Conservation (phyloP, 352 stramenopile genomes). For the Phytophthora sp. region DNA sequence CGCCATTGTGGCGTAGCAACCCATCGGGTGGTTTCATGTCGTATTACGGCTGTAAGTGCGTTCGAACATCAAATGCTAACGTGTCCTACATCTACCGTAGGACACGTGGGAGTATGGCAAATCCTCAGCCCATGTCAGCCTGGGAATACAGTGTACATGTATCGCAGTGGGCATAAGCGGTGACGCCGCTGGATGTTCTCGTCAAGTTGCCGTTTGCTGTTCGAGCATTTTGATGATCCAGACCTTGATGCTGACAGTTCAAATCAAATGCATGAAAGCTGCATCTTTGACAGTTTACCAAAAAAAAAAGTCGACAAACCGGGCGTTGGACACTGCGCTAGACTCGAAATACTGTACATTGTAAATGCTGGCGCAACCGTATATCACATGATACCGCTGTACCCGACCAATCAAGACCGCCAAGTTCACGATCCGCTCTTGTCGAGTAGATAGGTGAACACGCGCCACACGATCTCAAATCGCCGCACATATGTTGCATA, state of each 20-base stretch:
- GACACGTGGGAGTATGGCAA: slow-evolving; percentile 18
- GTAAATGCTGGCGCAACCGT: too few relatives aligned
- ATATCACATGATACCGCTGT: not conserved
- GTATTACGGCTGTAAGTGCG: too few relatives aligned
- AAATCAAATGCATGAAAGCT: too few relatives aligned
- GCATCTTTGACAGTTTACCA: not conserved
- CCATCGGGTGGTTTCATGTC: too few relatives aligned
- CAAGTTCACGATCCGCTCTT: slow-evolving; percentile 19
- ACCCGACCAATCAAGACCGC: slow-evolving; percentile 14
- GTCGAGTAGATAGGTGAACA: slow-evolving; percentile 16
- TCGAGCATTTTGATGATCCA: slow-evolving; percentile 3
- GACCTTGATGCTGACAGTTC: not conserved
- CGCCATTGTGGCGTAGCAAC: too few relatives aligned
- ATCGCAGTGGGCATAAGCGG: slow-evolving; percentile 23
- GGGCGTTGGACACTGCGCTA: slow-evolving; percentile 26
- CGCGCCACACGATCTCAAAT: slow-evolving; percentile 33
- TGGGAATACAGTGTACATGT: not conserved
- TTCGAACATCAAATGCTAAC: too few relatives aligned
- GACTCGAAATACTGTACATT: too few relatives aligned
- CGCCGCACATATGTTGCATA: slow-evolving; percentile 19
- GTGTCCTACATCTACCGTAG: too few relatives aligned
- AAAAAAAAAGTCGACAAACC: not conserved
- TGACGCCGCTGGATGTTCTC: slow-evolving; percentile 34
- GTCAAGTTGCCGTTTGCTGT: slow-evolving; percentile 32
- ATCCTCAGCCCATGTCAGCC: slow-evolving; percentile 31